These are phyloP conservation scores for Dictyostelium purpureum DNA, from an alignment of 78 protist genomes.

Conservation along the genomic window DNA sequence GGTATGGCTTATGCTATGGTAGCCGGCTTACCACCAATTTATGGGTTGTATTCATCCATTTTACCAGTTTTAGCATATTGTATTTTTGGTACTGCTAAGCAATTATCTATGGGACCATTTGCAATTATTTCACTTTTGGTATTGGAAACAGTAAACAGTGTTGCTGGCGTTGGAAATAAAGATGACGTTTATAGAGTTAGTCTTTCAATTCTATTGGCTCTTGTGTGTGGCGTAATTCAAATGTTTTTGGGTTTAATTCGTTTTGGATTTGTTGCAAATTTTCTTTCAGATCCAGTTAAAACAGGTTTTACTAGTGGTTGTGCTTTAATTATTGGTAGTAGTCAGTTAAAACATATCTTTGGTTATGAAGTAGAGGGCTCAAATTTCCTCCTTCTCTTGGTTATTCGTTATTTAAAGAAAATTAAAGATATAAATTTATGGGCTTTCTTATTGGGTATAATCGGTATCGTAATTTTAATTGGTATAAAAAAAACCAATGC, in stretches of 20 bases:
- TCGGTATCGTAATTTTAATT: constrained; percentile 46
- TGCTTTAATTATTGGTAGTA: constrained; percentile 84
- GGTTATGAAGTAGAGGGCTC: constrained; percentile 36
- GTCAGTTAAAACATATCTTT: constrained; percentile 80
- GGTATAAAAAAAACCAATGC: constrained; percentile 53
- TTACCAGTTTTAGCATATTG: constrained; percentile 86
- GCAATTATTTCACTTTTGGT: constrained; percentile 68
- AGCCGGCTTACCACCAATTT: constrained; percentile 86
- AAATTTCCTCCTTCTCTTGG: not conserved
- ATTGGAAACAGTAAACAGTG: constrained; percentile 40
- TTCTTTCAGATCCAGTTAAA: constrained; percentile 86
- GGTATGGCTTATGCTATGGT: constrained; percentile 88
- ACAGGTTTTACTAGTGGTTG: constrained; percentile 88
- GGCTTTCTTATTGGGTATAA: constrained; percentile 77
- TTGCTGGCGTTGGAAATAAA: not conserved
- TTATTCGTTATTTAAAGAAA: constrained; percentile 1
- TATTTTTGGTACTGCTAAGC: constrained; percentile 83
- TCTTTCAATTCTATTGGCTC: constrained; percentile 55
- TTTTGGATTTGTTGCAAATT: constrained; percentile 86
- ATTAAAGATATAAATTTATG: constrained; percentile 34
- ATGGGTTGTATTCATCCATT: constrained; percentile 88
- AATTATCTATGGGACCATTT: constrained; percentile 90
- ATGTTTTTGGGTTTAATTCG: constrained; percentile 77
- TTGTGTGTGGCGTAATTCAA: constrained; percentile 81
- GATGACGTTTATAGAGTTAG: constrained; percentile 13